Conservation (phyloP, 257 asterid genomes). For the Fraxinus americana region DNA sequence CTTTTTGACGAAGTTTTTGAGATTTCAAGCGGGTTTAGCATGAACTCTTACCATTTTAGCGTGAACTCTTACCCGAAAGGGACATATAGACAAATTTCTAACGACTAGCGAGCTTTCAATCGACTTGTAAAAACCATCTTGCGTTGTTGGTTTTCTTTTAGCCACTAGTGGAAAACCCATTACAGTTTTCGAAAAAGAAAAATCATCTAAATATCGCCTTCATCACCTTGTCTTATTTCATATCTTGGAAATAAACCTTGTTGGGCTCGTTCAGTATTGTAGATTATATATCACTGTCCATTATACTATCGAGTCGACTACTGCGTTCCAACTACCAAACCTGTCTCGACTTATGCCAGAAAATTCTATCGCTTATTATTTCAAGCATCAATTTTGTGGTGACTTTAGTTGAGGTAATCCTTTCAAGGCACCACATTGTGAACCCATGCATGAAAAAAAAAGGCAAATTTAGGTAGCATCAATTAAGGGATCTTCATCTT, state of each 20-base stretch:
- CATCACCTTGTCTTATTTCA: background rate
- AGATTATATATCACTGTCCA: background rate
- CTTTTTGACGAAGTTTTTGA: too few relatives aligned
- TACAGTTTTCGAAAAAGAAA: too few relatives aligned
- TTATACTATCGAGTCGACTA: background rate
- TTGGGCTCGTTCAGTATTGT: background rate
- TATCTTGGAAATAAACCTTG: too few relatives aligned
- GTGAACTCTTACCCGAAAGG: too few relatives aligned
- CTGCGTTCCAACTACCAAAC: background rate
- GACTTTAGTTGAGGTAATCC: conserved; percentile 34
- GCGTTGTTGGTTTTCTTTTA: too few relatives aligned
- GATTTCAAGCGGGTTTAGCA: too few relatives aligned
- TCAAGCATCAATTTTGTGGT: conserved; percentile 16
- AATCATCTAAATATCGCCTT: too few relatives aligned
- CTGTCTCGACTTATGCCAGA: background rate
- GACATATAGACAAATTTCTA: too few relatives aligned
- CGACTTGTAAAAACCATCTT: too few relatives aligned
- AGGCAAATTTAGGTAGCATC: conserved; percentile 15
- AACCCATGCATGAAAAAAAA: background rate
- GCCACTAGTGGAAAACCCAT: too few relatives aligned
- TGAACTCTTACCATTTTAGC: too few relatives aligned
- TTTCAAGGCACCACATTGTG: conserved; percentile 23
- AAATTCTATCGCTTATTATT: background rate
- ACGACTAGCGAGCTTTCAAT: too few relatives aligned
- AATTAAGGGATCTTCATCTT: conserved; percentile 24